These are phyloP conservation scores for Adansonia digitata DNA, from an alignment of 345 rosid species.

Conservation along the genomic window DNA sequence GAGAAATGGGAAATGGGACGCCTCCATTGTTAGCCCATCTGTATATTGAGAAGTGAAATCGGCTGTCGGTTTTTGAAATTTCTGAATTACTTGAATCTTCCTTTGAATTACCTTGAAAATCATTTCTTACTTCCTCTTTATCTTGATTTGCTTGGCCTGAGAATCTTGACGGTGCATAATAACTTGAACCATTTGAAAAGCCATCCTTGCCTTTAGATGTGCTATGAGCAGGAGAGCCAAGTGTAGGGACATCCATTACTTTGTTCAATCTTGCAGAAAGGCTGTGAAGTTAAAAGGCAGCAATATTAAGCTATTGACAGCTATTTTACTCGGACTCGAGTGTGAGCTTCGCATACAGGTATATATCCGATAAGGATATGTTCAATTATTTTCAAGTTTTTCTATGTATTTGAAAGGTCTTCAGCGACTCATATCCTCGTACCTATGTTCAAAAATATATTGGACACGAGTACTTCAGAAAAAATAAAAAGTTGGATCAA, in stretches of 20 bases:
- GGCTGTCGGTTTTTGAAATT: conserved; percentile 22
- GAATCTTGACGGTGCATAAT: conserved; percentile 40
- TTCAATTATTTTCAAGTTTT: too few relatives aligned
- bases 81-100: conserved; percentile 31
- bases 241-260: conserved; percentile 51
- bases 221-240: conserved; percentile 37
- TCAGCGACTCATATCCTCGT: too few relatives aligned
- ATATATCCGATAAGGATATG: too few relatives aligned
- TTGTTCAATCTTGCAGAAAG: conserved; percentile 51
- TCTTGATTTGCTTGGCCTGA: conserved; percentile 31
- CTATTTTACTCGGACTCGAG: background rate
- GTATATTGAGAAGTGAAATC: conserved; percentile 85
- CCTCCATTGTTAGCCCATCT: conserved; percentile 89
- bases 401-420: too few relatives aligned
- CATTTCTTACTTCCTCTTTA: conserved; percentile 26
- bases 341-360: background rate
- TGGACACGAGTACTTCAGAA: too few relatives aligned
- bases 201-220: conserved; percentile 38
- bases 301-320: background rate
- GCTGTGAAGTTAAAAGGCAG: conserved; percentile 35
- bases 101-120: conserved; percentile 9
- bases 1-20: conserved; percentile 39
- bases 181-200: conserved; percentile 24
- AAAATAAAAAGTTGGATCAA: too few relatives aligned
- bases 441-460: too few relatives aligned